Evolutionary conservation across 768 basidiomycete species (phyloP).

Genomic region (Kwoniella bestiolae): DNA sequence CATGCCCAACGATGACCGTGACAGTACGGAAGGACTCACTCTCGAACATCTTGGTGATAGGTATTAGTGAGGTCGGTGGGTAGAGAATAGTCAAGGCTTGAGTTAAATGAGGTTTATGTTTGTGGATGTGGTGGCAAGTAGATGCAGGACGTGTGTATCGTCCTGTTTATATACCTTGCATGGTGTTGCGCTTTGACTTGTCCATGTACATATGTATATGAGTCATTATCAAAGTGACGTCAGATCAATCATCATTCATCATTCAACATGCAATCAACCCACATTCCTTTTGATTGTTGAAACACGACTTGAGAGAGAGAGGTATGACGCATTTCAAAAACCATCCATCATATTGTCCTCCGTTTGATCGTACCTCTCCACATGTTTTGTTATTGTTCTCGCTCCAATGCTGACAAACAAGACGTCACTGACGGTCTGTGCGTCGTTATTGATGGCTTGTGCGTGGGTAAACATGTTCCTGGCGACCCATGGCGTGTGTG

Average conservation of each 20-base stretch:
- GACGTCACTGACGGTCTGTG: neutral
- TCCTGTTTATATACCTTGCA: neutral
- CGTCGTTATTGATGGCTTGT: neutral
- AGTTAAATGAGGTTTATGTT: neutral
- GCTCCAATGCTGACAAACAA: neutral
- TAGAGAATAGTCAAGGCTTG: neutral
- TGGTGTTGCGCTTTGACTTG: no score
- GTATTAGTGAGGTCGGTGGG: neutral
- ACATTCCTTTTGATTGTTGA: neutral
- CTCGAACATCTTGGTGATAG: constrained; percentile 18
- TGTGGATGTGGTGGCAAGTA: constrained; percentile 2
- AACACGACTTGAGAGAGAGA: no score
- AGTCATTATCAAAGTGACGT: constrained; percentile 5
- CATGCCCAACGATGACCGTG: no score
- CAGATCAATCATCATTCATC: constrained; percentile 4
- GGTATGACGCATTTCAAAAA: neutral
- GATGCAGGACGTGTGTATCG: neutral
- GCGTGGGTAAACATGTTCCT: neutral
- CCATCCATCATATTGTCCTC: neutral
- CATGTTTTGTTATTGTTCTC: neutral
- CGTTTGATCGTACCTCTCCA: constrained; percentile 1
- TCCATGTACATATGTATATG: neutral
- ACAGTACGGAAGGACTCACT: no score
- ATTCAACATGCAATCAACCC: neutral
- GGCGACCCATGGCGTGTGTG: neutral